Evolutionary conservation across 2,329 filamentous ascomycete species (phyloP).

Genomic region (Rasamsonia emersonii): DNA sequence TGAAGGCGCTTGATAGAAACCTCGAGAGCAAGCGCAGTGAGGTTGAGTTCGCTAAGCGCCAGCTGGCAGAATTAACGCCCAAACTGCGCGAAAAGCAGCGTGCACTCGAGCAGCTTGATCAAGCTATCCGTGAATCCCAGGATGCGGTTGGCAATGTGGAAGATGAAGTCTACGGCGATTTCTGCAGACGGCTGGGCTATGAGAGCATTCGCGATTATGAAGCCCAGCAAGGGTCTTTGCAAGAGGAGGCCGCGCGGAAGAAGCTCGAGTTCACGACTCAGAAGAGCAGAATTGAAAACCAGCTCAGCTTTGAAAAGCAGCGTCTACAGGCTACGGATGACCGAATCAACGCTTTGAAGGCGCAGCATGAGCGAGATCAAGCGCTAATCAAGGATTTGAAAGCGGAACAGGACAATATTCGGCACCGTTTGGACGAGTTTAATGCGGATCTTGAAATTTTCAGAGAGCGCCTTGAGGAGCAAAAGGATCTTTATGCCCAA

Average conservation of each 20-base stretch:
- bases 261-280: conserved; percentile 81
- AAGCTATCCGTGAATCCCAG: conserved; percentile 48
- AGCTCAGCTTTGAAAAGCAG: conserved; percentile 58
- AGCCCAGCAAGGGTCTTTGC: conserved; percentile 80
- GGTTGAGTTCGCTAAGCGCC: conserved; percentile 60
- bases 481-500: conserved; percentile 58
- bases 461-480: conserved; percentile 60
- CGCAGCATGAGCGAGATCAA: conserved; percentile 57
- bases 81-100: conserved; percentile 66
- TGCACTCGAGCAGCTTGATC: conserved; percentile 56
- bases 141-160: conserved; percentile 70
- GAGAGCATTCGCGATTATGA: conserved; percentile 87
- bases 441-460: conserved; percentile 70
- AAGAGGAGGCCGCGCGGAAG: conserved; percentile 82
- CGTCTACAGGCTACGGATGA: conserved; percentile 61
- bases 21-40: conserved; percentile 76
- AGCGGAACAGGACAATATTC: conserved; percentile 63
- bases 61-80: conserved; percentile 67
- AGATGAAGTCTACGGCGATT: conserved; percentile 75
- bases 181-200: conserved; percentile 82
- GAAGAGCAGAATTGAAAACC: conserved; percentile 52
- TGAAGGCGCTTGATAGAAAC: conserved; percentile 72
- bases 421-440: conserved; percentile 62
- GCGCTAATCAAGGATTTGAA: conserved; percentile 62
- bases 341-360: conserved; percentile 61